Evolutionary conservation across 2,329 filamentous ascomycete species (phyloP).

Genomic region (Aspergillus sp.): DNA sequence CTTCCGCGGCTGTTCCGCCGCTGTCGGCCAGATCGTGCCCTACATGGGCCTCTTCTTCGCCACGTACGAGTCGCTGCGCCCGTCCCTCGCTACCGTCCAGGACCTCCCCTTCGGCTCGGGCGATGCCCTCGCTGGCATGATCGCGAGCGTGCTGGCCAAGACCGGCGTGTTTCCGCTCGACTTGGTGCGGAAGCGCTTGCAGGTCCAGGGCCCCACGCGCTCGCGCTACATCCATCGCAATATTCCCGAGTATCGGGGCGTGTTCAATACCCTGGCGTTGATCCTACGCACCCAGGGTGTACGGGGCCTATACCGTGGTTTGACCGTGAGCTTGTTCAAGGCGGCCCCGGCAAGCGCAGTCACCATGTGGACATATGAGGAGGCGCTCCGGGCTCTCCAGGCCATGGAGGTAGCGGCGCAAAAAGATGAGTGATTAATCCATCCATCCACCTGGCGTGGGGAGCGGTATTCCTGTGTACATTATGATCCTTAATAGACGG

Average conservation of each 20-base stretch:
- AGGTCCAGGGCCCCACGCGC: conserved; percentile 90
- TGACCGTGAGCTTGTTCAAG: conserved; percentile 87
- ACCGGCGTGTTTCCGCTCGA: conserved; percentile 91
- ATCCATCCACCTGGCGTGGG: background rate
- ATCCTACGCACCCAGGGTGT: conserved; percentile 73
- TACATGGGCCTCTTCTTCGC: conserved; percentile 98
- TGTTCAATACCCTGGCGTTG: conserved; percentile 61
- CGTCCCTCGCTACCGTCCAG: conserved; percentile 46
- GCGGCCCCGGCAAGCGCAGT: conserved; percentile 89
- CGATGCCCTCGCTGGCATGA: conserved; percentile 77
- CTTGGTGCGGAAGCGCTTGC: conserved; percentile 84
- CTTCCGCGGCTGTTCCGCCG: conserved; percentile 81
- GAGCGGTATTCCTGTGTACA: background rate
- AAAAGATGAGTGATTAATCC: conserved; percentile 3
- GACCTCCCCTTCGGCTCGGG: conserved; percentile 69
- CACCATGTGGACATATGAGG: conserved; percentile 93
- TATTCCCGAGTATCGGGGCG: conserved; percentile 77
- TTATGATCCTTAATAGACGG: background rate
- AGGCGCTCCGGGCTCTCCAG: conserved; percentile 61
- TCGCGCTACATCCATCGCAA: conserved; percentile 76
- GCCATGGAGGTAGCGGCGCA: conserved; percentile 28
- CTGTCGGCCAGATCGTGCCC: conserved; percentile 82
- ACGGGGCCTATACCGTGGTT: conserved; percentile 79
- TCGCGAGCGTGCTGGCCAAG: conserved; percentile 79
- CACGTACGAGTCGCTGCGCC: conserved; percentile 73